These are phyloP conservation scores for Apiospora rasikravindrae DNA, from an alignment of 2,329 filamentous ascomycete genomes.

Conservation along the genomic window DNA sequence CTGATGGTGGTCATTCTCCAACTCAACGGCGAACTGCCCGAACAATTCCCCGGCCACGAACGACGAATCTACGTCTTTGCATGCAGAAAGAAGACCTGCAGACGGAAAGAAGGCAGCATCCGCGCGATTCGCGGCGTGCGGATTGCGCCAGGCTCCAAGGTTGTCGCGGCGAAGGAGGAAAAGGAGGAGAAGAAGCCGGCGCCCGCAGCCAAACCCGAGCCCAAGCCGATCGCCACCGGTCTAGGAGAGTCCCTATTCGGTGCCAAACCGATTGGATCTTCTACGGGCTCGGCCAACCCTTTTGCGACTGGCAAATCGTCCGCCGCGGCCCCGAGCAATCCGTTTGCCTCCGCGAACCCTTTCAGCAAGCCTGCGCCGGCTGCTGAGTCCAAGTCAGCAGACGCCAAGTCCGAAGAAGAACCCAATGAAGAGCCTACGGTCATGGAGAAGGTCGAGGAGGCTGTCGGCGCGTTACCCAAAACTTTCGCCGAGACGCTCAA, in stretches of 20 bases:
- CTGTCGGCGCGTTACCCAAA: slow-evolving; percentile 52
- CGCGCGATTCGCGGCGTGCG: slow-evolving; percentile 74
- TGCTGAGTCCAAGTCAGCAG: slow-evolving; percentile 23
- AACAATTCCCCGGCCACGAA: slow-evolving; percentile 85
- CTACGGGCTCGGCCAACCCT: slow-evolving; percentile 56
- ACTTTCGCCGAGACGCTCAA: slow-evolving; percentile 79
- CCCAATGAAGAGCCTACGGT: slow-evolving; percentile 31
- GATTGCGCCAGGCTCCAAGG: slow-evolving; percentile 41
- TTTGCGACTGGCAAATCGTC: slow-evolving; percentile 58
- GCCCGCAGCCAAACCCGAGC: slow-evolving; percentile 37
- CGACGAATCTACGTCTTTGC: slow-evolving; percentile 85
- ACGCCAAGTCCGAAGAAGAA: slow-evolving; percentile 34
- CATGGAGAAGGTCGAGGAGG: slow-evolving; percentile 40
- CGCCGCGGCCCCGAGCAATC: slow-evolving; percentile 51
- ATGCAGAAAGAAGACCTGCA: slow-evolving; percentile 79
- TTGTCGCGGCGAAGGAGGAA: slow-evolving; percentile 37
- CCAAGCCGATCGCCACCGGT: slow-evolving; percentile 42
- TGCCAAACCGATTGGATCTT: slow-evolving; percentile 53
- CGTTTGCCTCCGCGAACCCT: slow-evolving; percentile 63
- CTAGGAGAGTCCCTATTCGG: slow-evolving; percentile 76
- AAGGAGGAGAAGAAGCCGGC: slow-evolving; percentile 43
- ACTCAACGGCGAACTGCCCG: slow-evolving; percentile 87
- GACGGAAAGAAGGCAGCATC: slow-evolving; percentile 82
- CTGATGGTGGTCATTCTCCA: slow-evolving; percentile 87
- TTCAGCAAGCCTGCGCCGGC: slow-evolving; percentile 44